Base-by-base conservation (phyloP, 306 rosid genomes). In the Boehmeria nivea region DNA sequence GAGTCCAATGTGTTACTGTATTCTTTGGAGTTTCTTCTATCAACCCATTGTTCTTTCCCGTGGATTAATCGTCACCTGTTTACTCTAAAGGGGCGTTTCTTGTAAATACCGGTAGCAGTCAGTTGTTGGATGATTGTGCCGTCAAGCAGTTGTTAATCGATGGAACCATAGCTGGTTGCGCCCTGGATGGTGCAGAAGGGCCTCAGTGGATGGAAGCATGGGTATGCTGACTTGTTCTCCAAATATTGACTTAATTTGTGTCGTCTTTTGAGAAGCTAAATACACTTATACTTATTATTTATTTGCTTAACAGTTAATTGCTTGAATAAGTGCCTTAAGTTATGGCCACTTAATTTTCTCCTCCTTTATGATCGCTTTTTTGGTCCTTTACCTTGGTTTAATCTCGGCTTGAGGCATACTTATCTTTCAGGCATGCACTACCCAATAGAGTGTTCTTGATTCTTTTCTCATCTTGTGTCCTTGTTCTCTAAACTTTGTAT, bases 131-230 rank as follows among this genome's bases (percentile, higher is more conserved):
- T 74, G 99, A 93, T 68, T 93, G 99, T 85, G 91, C 80, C 54
- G 94, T 93, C 63, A 93, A 93, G 80, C 96, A 93, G 78, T 95
- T 93, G 52, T 65, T 93, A 70, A 93, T 93, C 74, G 99, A 93
- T 66, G 99, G 84, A 79, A 85, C 94, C 75, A 63, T 93, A 67
- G 99, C 95, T 61, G 99, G 99, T 47, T 83, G 93, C 83, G 99
- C 99, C 61, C 84, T 93, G 63, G 99, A 93, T 70, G 99, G 99
- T 36, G 99, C 95, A 28, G 99, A 93, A 76, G 99, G 99, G 48
- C 96, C 96, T 24, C 99, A 93, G 62, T 93, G 99, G 99, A 93
- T 93, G 99, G 99, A 93, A 85, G 96, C 99, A 77, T 93, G 99
- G 99, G 99, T 93, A 81, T 43, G 77, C 68, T 59, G 66, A 57